These are phyloP conservation scores for Nigrospora sphaerica DNA, from an alignment of 2,329 filamentous ascomycete species.

Conservation along the genomic window DNA sequence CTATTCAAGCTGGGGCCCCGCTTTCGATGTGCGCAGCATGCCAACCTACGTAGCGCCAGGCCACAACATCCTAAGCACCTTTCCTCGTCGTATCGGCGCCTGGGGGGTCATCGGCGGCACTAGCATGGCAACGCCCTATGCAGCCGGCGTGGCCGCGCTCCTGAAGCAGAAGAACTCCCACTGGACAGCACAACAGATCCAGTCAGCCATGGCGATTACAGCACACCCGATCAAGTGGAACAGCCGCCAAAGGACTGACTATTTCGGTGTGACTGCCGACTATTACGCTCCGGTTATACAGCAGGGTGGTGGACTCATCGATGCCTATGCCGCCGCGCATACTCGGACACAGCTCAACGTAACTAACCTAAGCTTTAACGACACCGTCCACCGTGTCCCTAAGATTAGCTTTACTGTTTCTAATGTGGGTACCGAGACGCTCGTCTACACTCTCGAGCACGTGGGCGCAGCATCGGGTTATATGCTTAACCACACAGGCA, in stretches of 20 bases:
- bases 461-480: background rate
- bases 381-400: background rate
- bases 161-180: background rate
- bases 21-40: background rate
- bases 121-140: background rate
- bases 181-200: background rate
- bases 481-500: background rate
- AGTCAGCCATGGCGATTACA: background rate
- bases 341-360: background rate
- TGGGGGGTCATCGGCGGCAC: background rate
- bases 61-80: conserved; percentile 1
- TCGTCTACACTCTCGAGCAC: background rate
- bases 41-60: background rate
- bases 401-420: background rate
- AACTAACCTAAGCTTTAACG: background rate
- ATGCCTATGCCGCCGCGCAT: background rate
- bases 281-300: background rate
- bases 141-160: background rate
- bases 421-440: background rate
- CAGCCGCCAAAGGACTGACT: background rate
- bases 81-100: background rate
- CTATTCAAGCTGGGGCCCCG: background rate
- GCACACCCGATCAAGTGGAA: background rate
- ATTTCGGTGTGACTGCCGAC: background rate
- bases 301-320: background rate